These are phyloP conservation scores for Gymnopus androsaceus DNA, from an alignment of 1,284 basidiomycete genomes.

Conservation along the genomic window DNA sequence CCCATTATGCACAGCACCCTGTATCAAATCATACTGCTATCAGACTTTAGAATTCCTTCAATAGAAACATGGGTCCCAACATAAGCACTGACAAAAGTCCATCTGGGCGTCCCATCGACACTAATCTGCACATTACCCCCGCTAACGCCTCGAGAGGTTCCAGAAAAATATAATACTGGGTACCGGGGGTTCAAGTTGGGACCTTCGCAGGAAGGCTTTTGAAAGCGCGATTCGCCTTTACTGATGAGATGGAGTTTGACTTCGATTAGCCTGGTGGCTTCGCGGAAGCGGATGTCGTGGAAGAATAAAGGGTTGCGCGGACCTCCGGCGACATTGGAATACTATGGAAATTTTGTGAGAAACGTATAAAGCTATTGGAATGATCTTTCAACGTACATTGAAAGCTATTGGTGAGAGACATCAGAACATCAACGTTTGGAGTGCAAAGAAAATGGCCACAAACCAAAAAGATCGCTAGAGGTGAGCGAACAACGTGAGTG, in stretches of 20 bases:
- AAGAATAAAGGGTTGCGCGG: constrained; percentile 54
- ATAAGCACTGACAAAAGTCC: constrained; percentile 58
- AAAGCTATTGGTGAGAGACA: constrained; percentile 44
- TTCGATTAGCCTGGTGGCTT: constrained; percentile 64
- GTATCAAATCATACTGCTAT: constrained; percentile 17
- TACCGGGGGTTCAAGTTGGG: constrained; percentile 24
- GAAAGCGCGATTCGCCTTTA: neutral
- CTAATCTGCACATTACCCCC: constrained; percentile 59
- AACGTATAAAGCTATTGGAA: neutral
- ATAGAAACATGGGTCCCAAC: constrained; percentile 3
- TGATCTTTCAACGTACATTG: constrained; percentile 53
- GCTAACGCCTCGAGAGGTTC: constrained; percentile 46
- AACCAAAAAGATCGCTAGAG: constrained; percentile 57
- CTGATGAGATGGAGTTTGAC: constrained; percentile 47
- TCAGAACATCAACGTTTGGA: constrained; percentile 11
- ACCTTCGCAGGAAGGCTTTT: neutral
- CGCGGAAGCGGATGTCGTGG: constrained; percentile 54
- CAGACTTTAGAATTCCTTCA: constrained; percentile 6
- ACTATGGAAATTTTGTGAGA: constrained; percentile 30
- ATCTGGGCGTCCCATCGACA: constrained; percentile 54
- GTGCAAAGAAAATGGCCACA: constrained; percentile 25
- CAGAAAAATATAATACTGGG: constrained; percentile 57
- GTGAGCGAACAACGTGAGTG: neutral
- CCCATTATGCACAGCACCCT: constrained; percentile 53
- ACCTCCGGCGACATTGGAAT: constrained; percentile 35